Conservation (phyloP, 2,329 filamentous ascomycete species). For the Pestalotiopsis sp. region DNA sequence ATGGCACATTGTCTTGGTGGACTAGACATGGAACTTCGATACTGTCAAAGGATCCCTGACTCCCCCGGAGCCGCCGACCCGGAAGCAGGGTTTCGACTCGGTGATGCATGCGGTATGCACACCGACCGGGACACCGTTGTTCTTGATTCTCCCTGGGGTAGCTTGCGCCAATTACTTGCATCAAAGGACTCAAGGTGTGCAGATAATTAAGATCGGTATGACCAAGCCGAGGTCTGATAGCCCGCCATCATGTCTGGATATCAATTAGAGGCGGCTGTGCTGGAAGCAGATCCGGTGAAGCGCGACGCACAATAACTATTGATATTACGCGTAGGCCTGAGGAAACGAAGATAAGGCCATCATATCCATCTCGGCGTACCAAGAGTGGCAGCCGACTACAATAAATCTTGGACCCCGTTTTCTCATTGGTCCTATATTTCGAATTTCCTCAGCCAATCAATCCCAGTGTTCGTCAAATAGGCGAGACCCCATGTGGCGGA, state of each 20-base stretch:
- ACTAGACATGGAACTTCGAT: background rate
- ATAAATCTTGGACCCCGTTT: background rate
- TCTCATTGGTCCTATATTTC: conserved; percentile 1
- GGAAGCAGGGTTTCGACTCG: background rate
- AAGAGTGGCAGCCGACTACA: background rate
- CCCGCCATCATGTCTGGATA: background rate
- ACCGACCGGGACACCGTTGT: background rate
- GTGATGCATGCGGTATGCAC: background rate
- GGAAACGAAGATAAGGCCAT: too few species aligned
- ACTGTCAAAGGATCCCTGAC: background rate
- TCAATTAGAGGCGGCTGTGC: background rate
- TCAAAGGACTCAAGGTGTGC: background rate
- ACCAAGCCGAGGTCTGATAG: too few species aligned
- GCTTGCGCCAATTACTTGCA: background rate
- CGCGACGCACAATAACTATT: background rate
- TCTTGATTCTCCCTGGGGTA: background rate
- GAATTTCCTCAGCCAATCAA: conserved; percentile 7
- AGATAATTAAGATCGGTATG: too few species aligned
- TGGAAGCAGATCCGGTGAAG: background rate
- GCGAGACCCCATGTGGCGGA: background rate
- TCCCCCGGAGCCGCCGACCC: background rate
- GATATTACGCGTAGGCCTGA: background rate
- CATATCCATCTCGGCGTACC: background rate
- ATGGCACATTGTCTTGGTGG: background rate
- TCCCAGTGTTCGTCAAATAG: background rate